Conservation (phyloP, 2,329 filamentous ascomycete species). For the Tolypocladium ovalisporum region DNA sequence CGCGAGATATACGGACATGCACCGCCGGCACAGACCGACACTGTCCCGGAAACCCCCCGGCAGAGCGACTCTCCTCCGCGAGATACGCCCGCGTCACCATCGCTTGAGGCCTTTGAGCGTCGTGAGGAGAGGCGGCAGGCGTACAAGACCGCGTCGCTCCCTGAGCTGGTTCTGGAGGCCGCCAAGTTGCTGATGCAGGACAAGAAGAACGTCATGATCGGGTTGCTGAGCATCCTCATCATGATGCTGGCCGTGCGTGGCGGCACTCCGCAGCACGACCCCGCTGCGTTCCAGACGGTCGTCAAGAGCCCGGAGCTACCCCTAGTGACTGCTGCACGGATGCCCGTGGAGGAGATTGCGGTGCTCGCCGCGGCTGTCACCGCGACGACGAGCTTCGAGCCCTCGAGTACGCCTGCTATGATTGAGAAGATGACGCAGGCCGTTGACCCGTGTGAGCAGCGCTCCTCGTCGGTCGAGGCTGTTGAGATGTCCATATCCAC, state of each 20-base stretch:
- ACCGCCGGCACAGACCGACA: slow-evolving; percentile 7
- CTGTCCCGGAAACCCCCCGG: slow-evolving; percentile 3
- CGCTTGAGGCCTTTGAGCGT: slow-evolving; percentile 15
- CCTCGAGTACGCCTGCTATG: not conserved
- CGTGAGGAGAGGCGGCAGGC: slow-evolving; percentile 16
- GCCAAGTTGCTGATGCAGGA: slow-evolving; percentile 43
- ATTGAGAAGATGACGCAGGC: not conserved
- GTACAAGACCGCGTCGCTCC: slow-evolving; percentile 36
- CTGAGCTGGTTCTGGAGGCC: slow-evolving; percentile 43
- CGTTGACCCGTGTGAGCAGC: slow-evolving; percentile 12
- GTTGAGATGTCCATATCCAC: not conserved
- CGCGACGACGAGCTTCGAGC: not conserved
- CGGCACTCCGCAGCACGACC: slow-evolving; percentile 10
- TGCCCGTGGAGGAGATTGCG: not conserved
- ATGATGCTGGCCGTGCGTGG: slow-evolving; percentile 35
- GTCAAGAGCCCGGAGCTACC: slow-evolving; percentile 1
- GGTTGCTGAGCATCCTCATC: slow-evolving; percentile 41
- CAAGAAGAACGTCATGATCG: slow-evolving; percentile 48
- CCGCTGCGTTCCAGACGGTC: slow-evolving; percentile 17
- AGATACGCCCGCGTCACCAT: slow-evolving; percentile 9
- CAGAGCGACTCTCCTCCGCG: slow-evolving; percentile 3
- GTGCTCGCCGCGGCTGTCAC: not conserved
- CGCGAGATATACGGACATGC: slow-evolving; percentile 43
- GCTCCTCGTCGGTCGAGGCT: slow-evolving; percentile 3
- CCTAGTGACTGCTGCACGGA: not conserved